Conservation (phyloP, 768 basidiomycete species). For the Termitomyces sp. region DNA sequence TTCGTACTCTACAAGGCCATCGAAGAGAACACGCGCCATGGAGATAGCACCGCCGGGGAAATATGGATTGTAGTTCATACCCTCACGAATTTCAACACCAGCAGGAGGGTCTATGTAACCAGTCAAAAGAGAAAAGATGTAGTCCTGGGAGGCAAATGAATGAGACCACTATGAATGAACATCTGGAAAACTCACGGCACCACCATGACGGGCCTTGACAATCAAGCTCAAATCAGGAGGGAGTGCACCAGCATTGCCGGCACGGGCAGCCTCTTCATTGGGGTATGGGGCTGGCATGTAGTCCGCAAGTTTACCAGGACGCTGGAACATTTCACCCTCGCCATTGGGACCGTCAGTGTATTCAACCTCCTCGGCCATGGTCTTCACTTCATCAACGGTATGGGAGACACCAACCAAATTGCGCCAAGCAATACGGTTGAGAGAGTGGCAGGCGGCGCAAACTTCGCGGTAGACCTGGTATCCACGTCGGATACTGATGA, state of each 20-base stretch:
- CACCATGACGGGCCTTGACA: constrained; percentile 96
- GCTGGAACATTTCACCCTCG: constrained; percentile 96
- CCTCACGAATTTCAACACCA: constrained; percentile 90
- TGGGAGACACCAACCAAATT: constrained; percentile 98
- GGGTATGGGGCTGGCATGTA: constrained; percentile 94
- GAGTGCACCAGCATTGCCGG: constrained; percentile 89
- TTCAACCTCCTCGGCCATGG: constrained; percentile 95
- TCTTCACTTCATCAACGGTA: constrained; percentile 83
- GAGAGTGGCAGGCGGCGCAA: constrained; percentile 97
- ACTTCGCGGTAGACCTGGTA: constrained; percentile 99
- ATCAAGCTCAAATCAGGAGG: constrained; percentile 98
- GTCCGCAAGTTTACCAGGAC: constrained; percentile 97
- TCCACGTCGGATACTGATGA: constrained; percentile 82
- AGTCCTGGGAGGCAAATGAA: constrained; percentile 56
- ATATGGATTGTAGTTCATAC: constrained; percentile 98
- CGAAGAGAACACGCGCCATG: constrained; percentile 96
- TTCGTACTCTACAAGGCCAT: constrained; percentile 93
- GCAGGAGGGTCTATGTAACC: constrained; percentile 97
- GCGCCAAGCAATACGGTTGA: constrained; percentile 99
- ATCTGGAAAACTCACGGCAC: constrained; percentile 59
- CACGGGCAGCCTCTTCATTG: constrained; percentile 96
- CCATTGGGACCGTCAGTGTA: constrained; percentile 95
- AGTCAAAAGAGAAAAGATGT: constrained; percentile 93
- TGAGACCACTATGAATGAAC: background rate
- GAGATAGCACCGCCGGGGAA: constrained; percentile 99